These are phyloP conservation scores for Sextonia rubra DNA, from an alignment of 164 flowering plant species.

Conservation along the genomic window DNA sequence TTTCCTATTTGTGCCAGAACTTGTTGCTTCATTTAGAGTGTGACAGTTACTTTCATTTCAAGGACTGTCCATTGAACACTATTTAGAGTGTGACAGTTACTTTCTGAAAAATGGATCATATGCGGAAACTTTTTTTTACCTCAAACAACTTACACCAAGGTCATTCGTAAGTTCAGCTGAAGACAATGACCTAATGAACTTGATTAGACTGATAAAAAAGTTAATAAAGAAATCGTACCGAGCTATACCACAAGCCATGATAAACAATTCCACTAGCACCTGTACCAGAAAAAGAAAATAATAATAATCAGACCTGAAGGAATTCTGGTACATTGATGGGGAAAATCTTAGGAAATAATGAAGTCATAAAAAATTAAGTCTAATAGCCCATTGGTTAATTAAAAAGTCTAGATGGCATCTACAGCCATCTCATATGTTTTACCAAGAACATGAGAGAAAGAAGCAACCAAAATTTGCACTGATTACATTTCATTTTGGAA, in stretches of 20 bases:
- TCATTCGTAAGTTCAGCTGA: not conserved
- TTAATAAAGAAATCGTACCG: conserved; percentile 63
- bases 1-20: no score
- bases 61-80: no score
- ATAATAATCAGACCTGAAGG: not conserved
- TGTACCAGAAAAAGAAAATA: conserved; percentile 22
- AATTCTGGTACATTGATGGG: no score
- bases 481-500: not conserved
- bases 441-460: not conserved
- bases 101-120: not conserved
- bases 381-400: no score
- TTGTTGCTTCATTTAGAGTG: no score
- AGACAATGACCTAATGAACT: not conserved
- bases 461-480: not conserved
- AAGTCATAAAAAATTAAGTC: not conserved
- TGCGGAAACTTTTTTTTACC: not conserved
- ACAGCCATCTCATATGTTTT: not conserved
- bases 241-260: conserved; percentile 95
- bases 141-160: not conserved
- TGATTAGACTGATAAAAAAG: not conserved
- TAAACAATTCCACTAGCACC: conserved; percentile 99
- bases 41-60: no score
- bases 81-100: no score
- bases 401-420: no score
- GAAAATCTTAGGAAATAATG: no score